Conservation (phyloP, 1,284 basidiomycete species). For the Stygiomarasmius scandens region DNA sequence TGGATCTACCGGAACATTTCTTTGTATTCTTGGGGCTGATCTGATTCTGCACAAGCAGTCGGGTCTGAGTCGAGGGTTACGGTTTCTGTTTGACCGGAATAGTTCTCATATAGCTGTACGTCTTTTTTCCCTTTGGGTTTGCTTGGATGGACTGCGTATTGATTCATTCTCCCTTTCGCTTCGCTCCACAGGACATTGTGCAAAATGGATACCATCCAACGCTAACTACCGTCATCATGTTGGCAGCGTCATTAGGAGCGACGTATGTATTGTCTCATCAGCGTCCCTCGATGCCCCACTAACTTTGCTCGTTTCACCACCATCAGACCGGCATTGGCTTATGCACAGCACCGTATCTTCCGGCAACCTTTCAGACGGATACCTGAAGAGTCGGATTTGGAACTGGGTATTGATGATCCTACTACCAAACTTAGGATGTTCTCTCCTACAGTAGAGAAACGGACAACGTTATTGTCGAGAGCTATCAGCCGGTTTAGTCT, state of each 20-base stretch:
- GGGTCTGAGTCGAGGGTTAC: slow-evolving; percentile 64
- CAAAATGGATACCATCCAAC: slow-evolving; percentile 49
- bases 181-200: slow-evolving; percentile 44
- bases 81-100: slow-evolving; percentile 66
- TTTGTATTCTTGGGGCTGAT: slow-evolving; percentile 57
- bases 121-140: neutral
- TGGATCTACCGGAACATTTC: slow-evolving; percentile 61
- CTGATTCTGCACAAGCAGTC: slow-evolving; percentile 56
- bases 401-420: slow-evolving; percentile 24
- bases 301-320: neutral
- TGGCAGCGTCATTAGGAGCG: slow-evolving; percentile 48
- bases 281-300: neutral
- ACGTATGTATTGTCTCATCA: slow-evolving; percentile 34
- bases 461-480: slow-evolving; percentile 13
- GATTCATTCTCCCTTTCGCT: neutral
- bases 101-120: slow-evolving; percentile 53
- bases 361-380: slow-evolving; percentile 34
- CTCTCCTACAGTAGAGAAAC: neutral
- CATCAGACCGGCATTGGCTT: slow-evolving; percentile 40
- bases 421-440: slow-evolving; percentile 8
- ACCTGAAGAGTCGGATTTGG: slow-evolving; percentile 21
- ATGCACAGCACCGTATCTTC: slow-evolving; percentile 44
- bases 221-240: slow-evolving; percentile 43
- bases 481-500: slow-evolving; percentile 8
- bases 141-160: neutral